Conservation (phyloP, 345 rosid species). For the Litchi chinensis region DNA sequence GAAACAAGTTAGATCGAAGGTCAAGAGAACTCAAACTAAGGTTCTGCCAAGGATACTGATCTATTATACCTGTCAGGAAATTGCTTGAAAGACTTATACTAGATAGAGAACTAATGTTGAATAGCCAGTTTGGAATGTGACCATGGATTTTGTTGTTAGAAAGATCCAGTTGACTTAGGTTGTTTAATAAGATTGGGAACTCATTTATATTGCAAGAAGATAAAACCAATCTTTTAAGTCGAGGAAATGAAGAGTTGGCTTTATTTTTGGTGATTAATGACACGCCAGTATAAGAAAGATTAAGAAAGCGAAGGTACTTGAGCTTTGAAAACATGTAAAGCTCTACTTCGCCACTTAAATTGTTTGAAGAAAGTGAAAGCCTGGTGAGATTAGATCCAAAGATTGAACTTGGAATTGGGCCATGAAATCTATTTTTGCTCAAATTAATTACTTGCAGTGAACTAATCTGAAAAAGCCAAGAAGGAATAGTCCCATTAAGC, state of each 20-base stretch:
- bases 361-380: slow-evolving; percentile 2
- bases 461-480: too few relatives aligned
- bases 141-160: slow-evolving; percentile 32
- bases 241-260: neutral
- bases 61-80: slow-evolving; percentile 1
- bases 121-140: slow-evolving; percentile 13
- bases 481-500: too few relatives aligned
- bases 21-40: neutral
- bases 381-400: neutral
- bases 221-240: neutral
- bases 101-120: neutral
- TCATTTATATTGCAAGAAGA: slow-evolving; percentile 7
- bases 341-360: slow-evolving; percentile 24
- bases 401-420: neutral
- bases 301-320: neutral
- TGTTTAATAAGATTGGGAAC: too few relatives aligned
- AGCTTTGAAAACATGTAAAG: slow-evolving; percentile 18
- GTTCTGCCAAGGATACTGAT: neutral
- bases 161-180: neutral
- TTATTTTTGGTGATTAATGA: neutral
- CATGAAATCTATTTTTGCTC: neutral
- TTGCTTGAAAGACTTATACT: slow-evolving; percentile 20
- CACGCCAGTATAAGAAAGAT: neutral
- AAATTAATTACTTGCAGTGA: too few relatives aligned
- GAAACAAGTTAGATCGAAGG: slow-evolving; percentile 19